These are phyloP conservation scores for Microcyclospora pomicola DNA, from an alignment of 2,329 filamentous ascomycete species.

Conservation along the genomic window DNA sequence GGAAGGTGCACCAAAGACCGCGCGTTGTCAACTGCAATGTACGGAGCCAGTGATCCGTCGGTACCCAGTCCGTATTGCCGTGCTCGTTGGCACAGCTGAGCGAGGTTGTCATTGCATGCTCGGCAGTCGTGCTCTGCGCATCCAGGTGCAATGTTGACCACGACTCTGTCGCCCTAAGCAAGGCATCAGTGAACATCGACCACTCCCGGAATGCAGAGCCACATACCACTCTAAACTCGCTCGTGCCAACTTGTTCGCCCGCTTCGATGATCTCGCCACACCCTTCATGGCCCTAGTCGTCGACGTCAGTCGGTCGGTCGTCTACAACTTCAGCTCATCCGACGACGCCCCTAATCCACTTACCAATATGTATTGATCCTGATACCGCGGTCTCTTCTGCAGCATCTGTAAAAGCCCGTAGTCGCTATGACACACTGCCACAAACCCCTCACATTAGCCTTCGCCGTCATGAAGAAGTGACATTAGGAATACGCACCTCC, in stretches of 20 bases:
- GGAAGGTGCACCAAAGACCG: background rate
- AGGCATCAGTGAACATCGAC: background rate
- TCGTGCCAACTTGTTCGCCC: slow-evolving; percentile 5
- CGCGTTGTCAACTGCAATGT: slow-evolving; percentile 14
- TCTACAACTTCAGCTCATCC: slow-evolving; percentile 8
- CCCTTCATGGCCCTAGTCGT: slow-evolving; percentile 10
- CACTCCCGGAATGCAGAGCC: background rate
- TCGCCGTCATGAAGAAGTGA: background rate
- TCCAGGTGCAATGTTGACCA: slow-evolving; percentile 21
- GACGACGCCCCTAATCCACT: background rate
- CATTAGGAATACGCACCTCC: slow-evolving; percentile 9
- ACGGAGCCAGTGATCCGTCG: slow-evolving; percentile 32
- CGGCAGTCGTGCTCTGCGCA: slow-evolving; percentile 21
- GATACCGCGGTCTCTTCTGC: background rate
- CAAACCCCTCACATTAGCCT: background rate
- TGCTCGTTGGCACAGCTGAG: slow-evolving; percentile 25
- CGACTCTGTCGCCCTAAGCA: slow-evolving; percentile 17
- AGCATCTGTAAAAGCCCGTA: slow-evolving; percentile 13
- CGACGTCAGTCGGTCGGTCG: background rate
- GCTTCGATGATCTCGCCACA: slow-evolving; percentile 10
- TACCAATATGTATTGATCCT: background rate
- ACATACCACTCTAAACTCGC: slow-evolving; percentile 5
- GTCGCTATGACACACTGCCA: slow-evolving; percentile 21
- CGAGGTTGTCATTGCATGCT: slow-evolving; percentile 28
- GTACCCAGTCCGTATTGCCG: slow-evolving; percentile 33